These are phyloP conservation scores for Suillus subluteus DNA, from an alignment of 768 basidiomycete species.

Conservation along the genomic window DNA sequence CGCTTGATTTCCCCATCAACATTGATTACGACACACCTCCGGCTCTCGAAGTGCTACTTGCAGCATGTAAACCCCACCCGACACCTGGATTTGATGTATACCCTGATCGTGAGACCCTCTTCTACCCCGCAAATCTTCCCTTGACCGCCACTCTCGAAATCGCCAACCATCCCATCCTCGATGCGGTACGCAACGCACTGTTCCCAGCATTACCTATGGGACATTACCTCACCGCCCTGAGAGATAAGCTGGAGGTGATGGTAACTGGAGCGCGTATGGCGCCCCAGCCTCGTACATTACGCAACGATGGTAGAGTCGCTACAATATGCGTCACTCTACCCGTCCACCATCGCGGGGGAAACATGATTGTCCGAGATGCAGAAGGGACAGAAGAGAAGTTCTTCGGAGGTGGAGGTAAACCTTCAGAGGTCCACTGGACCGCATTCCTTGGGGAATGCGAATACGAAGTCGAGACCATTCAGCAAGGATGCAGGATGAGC, in stretches of 20 bases:
- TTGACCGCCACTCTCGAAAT: slow-evolving; percentile 79
- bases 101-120: slow-evolving; percentile 65
- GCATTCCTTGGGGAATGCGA: slow-evolving; percentile 78
- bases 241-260: slow-evolving; percentile 74
- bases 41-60: slow-evolving; percentile 77
- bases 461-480: slow-evolving; percentile 71
- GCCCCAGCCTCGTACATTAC: slow-evolving; percentile 53
- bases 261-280: slow-evolving; percentile 61
- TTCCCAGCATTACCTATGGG: slow-evolving; percentile 72
- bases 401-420: slow-evolving; percentile 61
- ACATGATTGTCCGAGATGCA: slow-evolving; percentile 56
- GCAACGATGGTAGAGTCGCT: slow-evolving; percentile 70
- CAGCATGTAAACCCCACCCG: slow-evolving; percentile 70
- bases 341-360: slow-evolving; percentile 73
- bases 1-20: slow-evolving; percentile 82
- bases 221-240: slow-evolving; percentile 67
- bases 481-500: slow-evolving; percentile 69
- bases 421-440: slow-evolving; percentile 76
- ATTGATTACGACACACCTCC: slow-evolving; percentile 75
- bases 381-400: slow-evolving; percentile 66
- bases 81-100: slow-evolving; percentile 55
- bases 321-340: slow-evolving; percentile 77
- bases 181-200: slow-evolving; percentile 70
- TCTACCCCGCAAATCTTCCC: slow-evolving; percentile 74
- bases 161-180: slow-evolving; percentile 81